These are phyloP conservation scores for Blastobotrys chiropterorum DNA, from an alignment of 805 yeast genomes.

Conservation along the genomic window DNA sequence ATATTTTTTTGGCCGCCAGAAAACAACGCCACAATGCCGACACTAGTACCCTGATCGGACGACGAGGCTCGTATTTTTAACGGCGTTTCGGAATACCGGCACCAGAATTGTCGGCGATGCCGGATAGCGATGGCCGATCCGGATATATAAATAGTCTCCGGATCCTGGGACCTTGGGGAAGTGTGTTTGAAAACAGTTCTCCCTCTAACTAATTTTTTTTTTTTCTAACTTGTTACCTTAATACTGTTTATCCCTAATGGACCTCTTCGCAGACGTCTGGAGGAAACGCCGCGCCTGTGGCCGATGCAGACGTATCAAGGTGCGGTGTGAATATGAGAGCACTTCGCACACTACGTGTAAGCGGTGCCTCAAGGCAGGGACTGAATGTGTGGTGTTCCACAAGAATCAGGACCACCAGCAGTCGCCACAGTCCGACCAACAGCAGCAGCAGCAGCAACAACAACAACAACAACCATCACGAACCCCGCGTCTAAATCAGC, in stretches of 20 bases:
- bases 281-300: conserved; percentile 19
- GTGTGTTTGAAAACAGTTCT: not conserved
- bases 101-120: not conserved
- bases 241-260: not conserved
- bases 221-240: not conserved
- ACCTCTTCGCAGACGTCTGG: conserved; percentile 11
- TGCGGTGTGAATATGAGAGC: conserved; percentile 19
- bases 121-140: not conserved
- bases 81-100: not conserved
- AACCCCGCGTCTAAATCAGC: no score
- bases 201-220: no score
- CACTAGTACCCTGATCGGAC: not conserved
- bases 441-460: not conserved
- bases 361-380: conserved; percentile 17
- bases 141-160: not conserved
- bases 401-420: not conserved
- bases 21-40: not conserved
- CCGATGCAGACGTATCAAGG: conserved; percentile 19
- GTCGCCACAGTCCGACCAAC: not conserved
- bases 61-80: not conserved
- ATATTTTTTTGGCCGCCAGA: no score
- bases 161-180: not conserved
- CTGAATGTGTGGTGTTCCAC: conserved; percentile 9
- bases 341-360: conserved; percentile 12
- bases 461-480: not conserved